Evolutionary conservation across 495 filamentous ascomycete genomes (phyloP).

Genomic region (Podospora anserina): DNA sequence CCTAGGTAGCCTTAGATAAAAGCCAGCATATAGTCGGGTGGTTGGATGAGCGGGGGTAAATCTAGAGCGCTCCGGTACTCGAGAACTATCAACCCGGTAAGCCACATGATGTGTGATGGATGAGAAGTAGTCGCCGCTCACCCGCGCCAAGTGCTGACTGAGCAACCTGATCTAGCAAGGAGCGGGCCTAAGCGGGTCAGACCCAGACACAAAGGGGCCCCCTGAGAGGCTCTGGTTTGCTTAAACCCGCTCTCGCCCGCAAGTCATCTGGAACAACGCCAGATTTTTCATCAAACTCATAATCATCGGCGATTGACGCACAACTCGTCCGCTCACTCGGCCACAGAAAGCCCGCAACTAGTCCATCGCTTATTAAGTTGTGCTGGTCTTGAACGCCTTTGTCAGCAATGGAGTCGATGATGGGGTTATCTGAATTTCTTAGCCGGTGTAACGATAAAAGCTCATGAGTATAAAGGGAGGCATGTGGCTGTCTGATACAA

Average conservation of each 20-base stretch:
- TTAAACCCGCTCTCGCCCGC: neutral
- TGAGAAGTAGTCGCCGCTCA: neutral
- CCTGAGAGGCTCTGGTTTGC: neutral
- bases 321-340: constrained; percentile 3
- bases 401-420: neutral
- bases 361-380: neutral
- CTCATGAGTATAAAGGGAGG: neutral
- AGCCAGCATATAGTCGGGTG: neutral
- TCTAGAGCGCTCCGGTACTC: neutral
- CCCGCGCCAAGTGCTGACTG: neutral
- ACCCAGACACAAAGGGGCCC: neutral
- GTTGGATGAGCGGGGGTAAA: neutral
- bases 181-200: neutral
- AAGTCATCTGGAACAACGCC: neutral
- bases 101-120: neutral
- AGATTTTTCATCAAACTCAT: neutral
- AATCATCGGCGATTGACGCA: neutral
- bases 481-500: neutral
- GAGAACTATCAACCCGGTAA: neutral
- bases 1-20: too few species aligned
- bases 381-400: neutral
- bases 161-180: neutral
- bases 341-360: neutral
- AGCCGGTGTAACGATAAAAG: neutral
- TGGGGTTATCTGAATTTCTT: neutral